These are phyloP conservation scores for Beauveria medogensis DNA, from an alignment of 2,329 filamentous ascomycete species.

Conservation along the genomic window DNA sequence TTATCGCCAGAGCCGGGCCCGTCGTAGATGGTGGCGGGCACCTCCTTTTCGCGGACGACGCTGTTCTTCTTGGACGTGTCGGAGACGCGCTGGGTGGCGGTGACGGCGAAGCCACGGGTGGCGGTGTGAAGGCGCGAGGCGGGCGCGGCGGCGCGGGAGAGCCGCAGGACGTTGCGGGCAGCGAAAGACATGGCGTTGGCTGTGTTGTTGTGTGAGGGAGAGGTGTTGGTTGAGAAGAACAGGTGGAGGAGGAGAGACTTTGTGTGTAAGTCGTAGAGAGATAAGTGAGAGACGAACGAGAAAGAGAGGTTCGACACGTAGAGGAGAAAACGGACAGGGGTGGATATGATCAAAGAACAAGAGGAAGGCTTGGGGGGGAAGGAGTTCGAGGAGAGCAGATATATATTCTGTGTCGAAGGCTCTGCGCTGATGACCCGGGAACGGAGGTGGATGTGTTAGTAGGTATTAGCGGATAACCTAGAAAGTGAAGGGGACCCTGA, in stretches of 20 bases:
- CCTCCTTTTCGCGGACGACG: constrained; percentile 48
- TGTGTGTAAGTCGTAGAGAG: neutral
- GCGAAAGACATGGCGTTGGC: constrained; percentile 26
- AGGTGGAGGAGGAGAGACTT: neutral
- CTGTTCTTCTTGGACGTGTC: constrained; percentile 40
- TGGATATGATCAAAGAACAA: constrained; percentile 3
- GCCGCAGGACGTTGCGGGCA: constrained; percentile 27
- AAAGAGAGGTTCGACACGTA: neutral
- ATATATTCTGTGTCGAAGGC: constrained; percentile 9
- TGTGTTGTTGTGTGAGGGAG: constrained; percentile 9
- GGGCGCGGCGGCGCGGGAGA: constrained; percentile 23
- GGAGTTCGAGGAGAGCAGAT: constrained; percentile 1
- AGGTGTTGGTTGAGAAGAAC: neutral
- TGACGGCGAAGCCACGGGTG: constrained; percentile 24
- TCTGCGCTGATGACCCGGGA: constrained; percentile 7
- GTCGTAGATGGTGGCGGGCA: constrained; percentile 47
- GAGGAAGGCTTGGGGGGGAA: neutral
- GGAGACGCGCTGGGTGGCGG: constrained; percentile 23
- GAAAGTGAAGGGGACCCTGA: neutral
- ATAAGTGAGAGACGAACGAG: neutral
- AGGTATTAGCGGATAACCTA: neutral
- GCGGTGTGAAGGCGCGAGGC: constrained; percentile 12
- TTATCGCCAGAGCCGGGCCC: constrained; percentile 42
- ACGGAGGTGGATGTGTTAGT: constrained; percentile 1
- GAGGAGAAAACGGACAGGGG: neutral